Evolutionary conservation across 2,329 filamentous ascomycete species (phyloP).

Genomic region (Cadophora malorum): DNA sequence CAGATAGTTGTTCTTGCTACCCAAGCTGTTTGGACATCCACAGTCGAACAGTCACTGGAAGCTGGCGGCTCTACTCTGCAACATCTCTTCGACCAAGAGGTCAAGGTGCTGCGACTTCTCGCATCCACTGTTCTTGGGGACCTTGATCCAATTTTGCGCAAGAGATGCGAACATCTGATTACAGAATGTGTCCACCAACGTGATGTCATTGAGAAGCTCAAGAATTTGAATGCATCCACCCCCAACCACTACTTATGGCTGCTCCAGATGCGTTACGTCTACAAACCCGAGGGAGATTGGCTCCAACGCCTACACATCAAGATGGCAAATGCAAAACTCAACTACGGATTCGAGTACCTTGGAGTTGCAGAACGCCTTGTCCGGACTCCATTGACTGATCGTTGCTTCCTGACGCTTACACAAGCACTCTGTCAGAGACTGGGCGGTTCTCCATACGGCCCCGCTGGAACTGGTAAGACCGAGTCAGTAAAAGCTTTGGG

Average conservation of each 20-base stretch:
- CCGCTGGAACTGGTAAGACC: slow-evolving; percentile 97
- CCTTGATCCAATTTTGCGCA: slow-evolving; percentile 82
- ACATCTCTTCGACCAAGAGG: slow-evolving; percentile 78
- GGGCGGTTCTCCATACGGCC: slow-evolving; percentile 95
- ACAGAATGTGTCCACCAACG: slow-evolving; percentile 99
- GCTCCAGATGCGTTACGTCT: slow-evolving; percentile 96
- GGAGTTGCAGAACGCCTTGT: slow-evolving; percentile 96
- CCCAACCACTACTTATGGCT: slow-evolving; percentile 90
- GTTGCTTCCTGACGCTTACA: slow-evolving; percentile 97
- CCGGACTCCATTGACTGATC: slow-evolving; percentile 93
- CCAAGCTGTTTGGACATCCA: slow-evolving; percentile 91
- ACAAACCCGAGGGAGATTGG: slow-evolving; percentile 80
- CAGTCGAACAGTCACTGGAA: slow-evolving; percentile 78
- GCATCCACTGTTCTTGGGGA: slow-evolving; percentile 90
- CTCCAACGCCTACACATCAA: slow-evolving; percentile 84
- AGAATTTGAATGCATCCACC: slow-evolving; percentile 74
- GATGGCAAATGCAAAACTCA: slow-evolving; percentile 95
- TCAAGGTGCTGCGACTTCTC: slow-evolving; percentile 83
- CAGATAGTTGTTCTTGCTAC: slow-evolving; percentile 95
- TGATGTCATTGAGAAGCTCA: slow-evolving; percentile 87
- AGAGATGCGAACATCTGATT: slow-evolving; percentile 98
- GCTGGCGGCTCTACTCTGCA: slow-evolving; percentile 74
- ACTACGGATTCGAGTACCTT: slow-evolving; percentile 97
- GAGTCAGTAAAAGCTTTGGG: slow-evolving; percentile 98
- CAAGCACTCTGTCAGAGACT: slow-evolving; percentile 94